These are phyloP conservation scores for Xylaria bambusicola DNA, from an alignment of 495 filamentous ascomycete species.

Conservation along the genomic window DNA sequence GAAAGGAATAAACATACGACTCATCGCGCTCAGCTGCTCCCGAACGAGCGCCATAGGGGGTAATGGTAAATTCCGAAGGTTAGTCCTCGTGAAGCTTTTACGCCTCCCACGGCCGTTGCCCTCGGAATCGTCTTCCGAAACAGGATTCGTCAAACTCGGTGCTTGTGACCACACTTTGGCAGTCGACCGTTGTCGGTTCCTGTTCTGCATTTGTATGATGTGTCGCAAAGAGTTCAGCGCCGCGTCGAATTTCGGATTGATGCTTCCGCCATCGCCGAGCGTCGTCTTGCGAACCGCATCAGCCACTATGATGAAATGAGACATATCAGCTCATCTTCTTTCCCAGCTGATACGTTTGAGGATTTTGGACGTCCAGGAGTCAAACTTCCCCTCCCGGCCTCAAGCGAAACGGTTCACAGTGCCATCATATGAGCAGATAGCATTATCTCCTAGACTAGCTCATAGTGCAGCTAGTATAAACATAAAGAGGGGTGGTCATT, in stretches of 20 bases:
- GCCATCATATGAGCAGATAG: too few species aligned
- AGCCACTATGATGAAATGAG: slow-evolving; percentile 3
- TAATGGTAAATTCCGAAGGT: slow-evolving; percentile 54
- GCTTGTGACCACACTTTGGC: slow-evolving; percentile 5
- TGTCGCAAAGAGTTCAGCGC: slow-evolving; percentile 60
- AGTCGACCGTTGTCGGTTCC: slow-evolving; percentile 23
- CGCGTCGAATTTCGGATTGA: slow-evolving; percentile 55
- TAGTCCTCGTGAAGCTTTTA: slow-evolving; percentile 42
- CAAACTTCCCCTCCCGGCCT: too few species aligned
- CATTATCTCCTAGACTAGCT: too few species aligned
- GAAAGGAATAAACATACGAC: slow-evolving; percentile 25
- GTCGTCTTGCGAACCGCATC: slow-evolving; percentile 48
- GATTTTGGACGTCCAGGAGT: too few species aligned
- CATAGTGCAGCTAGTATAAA: too few species aligned
- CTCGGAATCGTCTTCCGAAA: slow-evolving; percentile 6
- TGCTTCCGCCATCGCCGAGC: slow-evolving; percentile 20
- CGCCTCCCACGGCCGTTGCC: neutral
- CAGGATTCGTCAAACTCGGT: slow-evolving; percentile 11
- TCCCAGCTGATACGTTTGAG: too few species aligned
- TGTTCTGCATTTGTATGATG: slow-evolving; percentile 54
- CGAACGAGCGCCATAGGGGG: slow-evolving; percentile 57
- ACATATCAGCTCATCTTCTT: neutral
- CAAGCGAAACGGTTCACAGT: too few species aligned
- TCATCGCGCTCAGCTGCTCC: slow-evolving; percentile 50
- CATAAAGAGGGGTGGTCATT: neutral